phyloP scores from a whole-genome alignment of 768 basidiomycete genomes.

The Tylopilus felleus region DNA sequence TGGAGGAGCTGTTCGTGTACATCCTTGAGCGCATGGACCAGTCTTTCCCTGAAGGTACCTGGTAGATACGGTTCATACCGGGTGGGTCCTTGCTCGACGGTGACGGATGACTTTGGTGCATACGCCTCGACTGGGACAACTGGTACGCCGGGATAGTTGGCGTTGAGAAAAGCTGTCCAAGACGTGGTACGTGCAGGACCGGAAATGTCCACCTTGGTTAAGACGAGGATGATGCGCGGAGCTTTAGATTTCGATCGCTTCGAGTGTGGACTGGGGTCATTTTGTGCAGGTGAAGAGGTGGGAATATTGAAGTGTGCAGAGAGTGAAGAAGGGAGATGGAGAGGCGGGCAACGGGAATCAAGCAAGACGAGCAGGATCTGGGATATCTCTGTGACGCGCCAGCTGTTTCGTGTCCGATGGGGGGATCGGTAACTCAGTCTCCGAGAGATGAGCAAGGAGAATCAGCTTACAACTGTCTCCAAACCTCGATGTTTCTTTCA shows the following conservation, averaged over 20 bases:
- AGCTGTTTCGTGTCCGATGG: conserved; percentile 43
- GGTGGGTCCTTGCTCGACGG: conserved; percentile 40
- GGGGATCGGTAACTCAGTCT: neutral
- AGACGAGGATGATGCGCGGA: conserved; percentile 56
- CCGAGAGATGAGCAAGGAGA: neutral
- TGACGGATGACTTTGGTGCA: conserved; percentile 40
- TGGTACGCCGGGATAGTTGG: conserved; percentile 48
- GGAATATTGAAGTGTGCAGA: conserved; percentile 49
- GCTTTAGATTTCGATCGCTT: conserved; percentile 30
- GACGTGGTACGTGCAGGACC: conserved; percentile 59
- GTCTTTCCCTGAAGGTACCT: conserved; percentile 53
- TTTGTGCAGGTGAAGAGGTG: neutral
- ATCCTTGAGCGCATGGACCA: conserved; percentile 62
- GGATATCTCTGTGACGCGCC: conserved; percentile 91
- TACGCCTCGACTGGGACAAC: conserved; percentile 81
- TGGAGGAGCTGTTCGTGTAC: conserved; percentile 65
- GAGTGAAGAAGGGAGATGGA: conserved; percentile 85
- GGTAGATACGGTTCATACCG: conserved; percentile 68
- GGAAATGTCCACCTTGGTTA: conserved; percentile 87
- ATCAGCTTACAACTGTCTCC: conserved; percentile 79
- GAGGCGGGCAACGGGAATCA: conserved; percentile 83
- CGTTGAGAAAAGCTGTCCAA: conserved; percentile 63
- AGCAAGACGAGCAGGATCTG: conserved; percentile 85
- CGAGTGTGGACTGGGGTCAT: conserved; percentile 11
- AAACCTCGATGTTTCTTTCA: conserved; percentile 90